Base-by-base conservation (phyloP, 257 asterid genomes). In the Schizonepeta tenuifolia region DNA sequence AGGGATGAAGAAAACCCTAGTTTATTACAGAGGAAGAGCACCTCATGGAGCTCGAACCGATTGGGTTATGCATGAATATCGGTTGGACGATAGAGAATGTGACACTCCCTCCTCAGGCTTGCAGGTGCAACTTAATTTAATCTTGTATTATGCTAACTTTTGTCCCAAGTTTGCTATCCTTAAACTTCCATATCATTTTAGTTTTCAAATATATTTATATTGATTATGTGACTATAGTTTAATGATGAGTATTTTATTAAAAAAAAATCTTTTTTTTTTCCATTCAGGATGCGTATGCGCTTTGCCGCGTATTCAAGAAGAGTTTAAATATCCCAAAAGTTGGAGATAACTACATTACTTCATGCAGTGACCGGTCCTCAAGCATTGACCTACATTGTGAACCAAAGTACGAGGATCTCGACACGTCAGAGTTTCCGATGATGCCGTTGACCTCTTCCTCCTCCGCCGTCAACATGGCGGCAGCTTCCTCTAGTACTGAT, bases 21-120 rank as follows among this genome's bases (percentile, higher is more conserved):
- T 95, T 73, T 95, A 86, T 75, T 95, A 95, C 54, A 70, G 98
- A 82, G 99, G 99, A 2, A 84, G 99, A 76, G 99, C 99, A 6
- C 99, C 99, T 24, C 99, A 92, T 75, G 99, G 99, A 64, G 84
- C 88, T 73, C 89, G 99, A 12, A 92, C 96, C 0, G 98, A 83
- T 79, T 95, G 99, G 99, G 96, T 95, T 43, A 95, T 95, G 99
- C 99, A 95, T 74, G 99, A 95, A 71, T 95, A 95, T 41, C 95
- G 99, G 12, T 69, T 95, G 6, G 99, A 95, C 26, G 99, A 95
- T 54, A 81, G 90, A n/a, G 99, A 95, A 77, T 95, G 99, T 51
- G 96, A 92, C 73, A 78, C 71, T 36, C 79, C 85, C 50, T 69
- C 84, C 14, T 69, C 87, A 0, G 98, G 98, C 77, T 72, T 91